Base-by-base conservation (phyloP, 1,284 basidiomycete genomes). In the Cryptococcus maquisensis region DNA sequence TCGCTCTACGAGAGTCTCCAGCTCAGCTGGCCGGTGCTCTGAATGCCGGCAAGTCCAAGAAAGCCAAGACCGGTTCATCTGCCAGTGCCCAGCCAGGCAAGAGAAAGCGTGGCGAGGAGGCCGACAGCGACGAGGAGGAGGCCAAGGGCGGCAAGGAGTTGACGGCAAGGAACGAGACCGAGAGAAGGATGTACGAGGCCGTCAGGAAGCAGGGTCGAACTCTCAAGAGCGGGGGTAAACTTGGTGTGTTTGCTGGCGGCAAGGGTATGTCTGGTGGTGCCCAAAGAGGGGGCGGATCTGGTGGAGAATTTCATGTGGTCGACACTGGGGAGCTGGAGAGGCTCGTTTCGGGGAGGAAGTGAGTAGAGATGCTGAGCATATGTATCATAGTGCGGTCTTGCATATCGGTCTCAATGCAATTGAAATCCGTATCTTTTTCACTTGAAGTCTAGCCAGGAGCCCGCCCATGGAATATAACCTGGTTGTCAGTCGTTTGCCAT, bases 1-100 rank as follows among this genome's bases (percentile, higher is more conserved):
- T 98, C 69, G 93, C 91, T 0, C 81, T 98, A 49, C 86, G 96
- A 37, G 95, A 98, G 59, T 90, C 95, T 1, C 96, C 96, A 0
- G 87, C 82, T 28, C 77, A 83, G 2, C 82, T 91, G 43, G 66
- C 73, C 13, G 52, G 56, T 15, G 47, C 62, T 8, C 52, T 63
- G 7, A 80, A 78, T 20, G 13, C 60, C 9, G 38, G 56, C 10
- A 61, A 58, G 2, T 57, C 61, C 9, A 62, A 61, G 23, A 75
- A 80, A 56, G 78, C 77, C 64, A 82, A 83, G 49, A 79, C 80
- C 13, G 68, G 75, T 12, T 55, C 52, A 9, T 56, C 59, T 38
- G 69, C 75, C 16, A 60, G 54, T 8, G 57, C 56, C 43, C 64
- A 44, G 43, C 50, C 36, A 36, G 36, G 26, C 32, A 54, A 61